phyloP scores from a whole-genome alignment of 192 early-diverging fungal genomes.

The Coemansia guatemalensis region DNA sequence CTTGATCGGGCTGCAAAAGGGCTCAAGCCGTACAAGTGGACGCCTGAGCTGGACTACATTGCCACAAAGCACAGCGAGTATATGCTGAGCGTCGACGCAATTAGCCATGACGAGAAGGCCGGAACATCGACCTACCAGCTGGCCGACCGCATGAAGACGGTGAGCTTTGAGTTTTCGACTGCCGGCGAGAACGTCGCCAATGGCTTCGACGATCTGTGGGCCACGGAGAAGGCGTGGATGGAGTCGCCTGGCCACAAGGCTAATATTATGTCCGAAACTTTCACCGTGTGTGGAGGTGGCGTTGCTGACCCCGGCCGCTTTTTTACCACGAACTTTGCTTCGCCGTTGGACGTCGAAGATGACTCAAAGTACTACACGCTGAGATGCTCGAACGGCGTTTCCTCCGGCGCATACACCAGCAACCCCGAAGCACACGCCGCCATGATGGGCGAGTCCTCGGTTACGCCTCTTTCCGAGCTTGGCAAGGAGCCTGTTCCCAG shows the following conservation, averaged over 20 bases:
- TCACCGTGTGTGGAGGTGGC: conserved; percentile 55
- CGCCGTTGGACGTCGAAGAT: conserved; percentile 28
- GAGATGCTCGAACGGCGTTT: conserved; percentile 25
- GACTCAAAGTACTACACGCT: conserved; percentile 28
- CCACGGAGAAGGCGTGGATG: conserved; percentile 50
- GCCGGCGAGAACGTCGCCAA: conserved; percentile 49
- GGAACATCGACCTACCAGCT: conserved; percentile 13
- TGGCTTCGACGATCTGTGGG: conserved; percentile 15
- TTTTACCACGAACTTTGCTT: conserved; percentile 41
- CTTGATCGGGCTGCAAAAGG: conserved; percentile 16
- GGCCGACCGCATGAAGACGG: conserved; percentile 16
- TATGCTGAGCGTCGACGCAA: conserved; percentile 9
- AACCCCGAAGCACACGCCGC: background rate
- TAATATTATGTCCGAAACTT: conserved; percentile 49
- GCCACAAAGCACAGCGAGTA: conserved; percentile 32
- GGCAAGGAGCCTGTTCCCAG: no score
- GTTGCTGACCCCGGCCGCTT: conserved; percentile 23
- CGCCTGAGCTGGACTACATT: conserved; percentile 19
- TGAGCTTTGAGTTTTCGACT: conserved; percentile 21
- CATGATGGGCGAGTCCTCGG: no score
- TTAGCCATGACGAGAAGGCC: conserved; percentile 23
- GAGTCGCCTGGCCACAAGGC: conserved; percentile 43
- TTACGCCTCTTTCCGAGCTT: no score
- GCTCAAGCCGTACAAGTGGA: conserved; percentile 29
- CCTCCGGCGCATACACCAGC: conserved; percentile 22